Conservation (phyloP, 352 stramenopile species). For the Phytophthora sojae region DNA sequence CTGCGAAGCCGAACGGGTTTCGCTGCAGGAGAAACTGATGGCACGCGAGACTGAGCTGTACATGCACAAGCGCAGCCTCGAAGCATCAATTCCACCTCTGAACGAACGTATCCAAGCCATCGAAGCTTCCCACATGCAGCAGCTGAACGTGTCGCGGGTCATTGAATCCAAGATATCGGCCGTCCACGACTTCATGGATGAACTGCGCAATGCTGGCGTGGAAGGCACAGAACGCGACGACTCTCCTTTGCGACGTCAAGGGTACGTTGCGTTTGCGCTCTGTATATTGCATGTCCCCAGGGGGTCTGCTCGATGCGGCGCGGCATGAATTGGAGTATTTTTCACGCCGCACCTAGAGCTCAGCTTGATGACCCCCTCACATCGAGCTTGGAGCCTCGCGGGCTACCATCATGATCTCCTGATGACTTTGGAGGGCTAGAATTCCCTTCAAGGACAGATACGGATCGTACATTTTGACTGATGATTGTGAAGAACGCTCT, state of each 20-base stretch:
- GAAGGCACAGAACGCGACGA: slow-evolving; percentile 66
- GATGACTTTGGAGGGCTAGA: slow-evolving; percentile 90
- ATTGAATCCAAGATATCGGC: slow-evolving; percentile 64
- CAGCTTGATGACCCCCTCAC: slow-evolving; percentile 28
- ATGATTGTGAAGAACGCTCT: neutral
- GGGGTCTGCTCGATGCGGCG: slow-evolving; percentile 31
- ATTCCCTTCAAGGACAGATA: slow-evolving; percentile 92
- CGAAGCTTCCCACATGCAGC: slow-evolving; percentile 40
- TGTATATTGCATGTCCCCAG: slow-evolving; percentile 14
- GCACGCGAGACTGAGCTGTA: slow-evolving; percentile 57
- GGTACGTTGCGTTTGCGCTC: slow-evolving; percentile 44
- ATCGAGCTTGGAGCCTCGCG: slow-evolving; percentile 26
- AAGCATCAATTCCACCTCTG: slow-evolving; percentile 32
- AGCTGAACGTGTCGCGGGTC: slow-evolving; percentile 41
- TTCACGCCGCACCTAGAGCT: slow-evolving; percentile 14
- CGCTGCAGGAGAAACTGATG: slow-evolving; percentile 52
- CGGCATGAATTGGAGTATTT: slow-evolving; percentile 14
- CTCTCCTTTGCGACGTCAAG: slow-evolving; percentile 54
- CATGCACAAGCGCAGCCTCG: slow-evolving; percentile 38
- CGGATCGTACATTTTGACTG: slow-evolving; percentile 67
- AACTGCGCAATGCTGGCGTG: slow-evolving; percentile 51
- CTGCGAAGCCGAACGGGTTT: slow-evolving; percentile 39
- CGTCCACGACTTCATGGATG: slow-evolving; percentile 72
- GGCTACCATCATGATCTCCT: slow-evolving; percentile 58
- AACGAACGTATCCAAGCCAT: slow-evolving; percentile 44